Percentiles rank a stretch among this genome's conserved stretches.
Conservation (phyloP, 2,329 filamentous ascomycete genomes). For the Lachnellula occidentalis region DNA sequence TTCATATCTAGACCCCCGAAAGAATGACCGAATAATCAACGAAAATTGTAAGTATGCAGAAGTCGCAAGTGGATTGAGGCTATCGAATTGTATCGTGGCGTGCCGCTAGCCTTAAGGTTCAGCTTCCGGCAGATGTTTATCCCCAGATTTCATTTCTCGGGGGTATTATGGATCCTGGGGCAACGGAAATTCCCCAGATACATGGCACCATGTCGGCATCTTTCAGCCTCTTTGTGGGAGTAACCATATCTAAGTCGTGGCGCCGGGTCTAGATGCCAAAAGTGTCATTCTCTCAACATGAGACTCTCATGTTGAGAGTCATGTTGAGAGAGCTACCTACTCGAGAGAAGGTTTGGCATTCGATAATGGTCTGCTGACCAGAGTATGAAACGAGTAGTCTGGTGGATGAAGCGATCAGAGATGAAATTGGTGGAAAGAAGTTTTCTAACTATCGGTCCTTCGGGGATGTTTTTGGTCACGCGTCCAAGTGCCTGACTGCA, state of each 20-base stretch:
- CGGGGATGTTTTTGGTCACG: too few species aligned
- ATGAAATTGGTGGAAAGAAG: neutral
- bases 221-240: neutral
- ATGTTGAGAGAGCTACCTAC: too few species aligned
- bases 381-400: too few species aligned
- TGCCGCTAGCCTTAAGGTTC: too few species aligned
- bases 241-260: neutral
- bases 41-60: too few species aligned
- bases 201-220: neutral
- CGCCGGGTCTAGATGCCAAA: neutral
- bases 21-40: constrained; percentile 2
- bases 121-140: neutral
- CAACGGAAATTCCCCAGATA: constrained; percentile 1
- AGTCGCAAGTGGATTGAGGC: constrained; percentile 1
- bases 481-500: too few species aligned
- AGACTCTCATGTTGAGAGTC: too few species aligned
- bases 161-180: constrained; percentile 2
- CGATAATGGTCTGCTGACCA: too few species aligned
- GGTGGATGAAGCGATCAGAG: neutral
- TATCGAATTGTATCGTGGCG: neutral
- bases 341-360: too few species aligned
- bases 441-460: neutral
- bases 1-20: neutral
- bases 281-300: too few species aligned
- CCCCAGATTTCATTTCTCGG: neutral